These are phyloP conservation scores for Naganishia friedmannii DNA, from an alignment of 768 basidiomycete species.

Conservation along the genomic window DNA sequence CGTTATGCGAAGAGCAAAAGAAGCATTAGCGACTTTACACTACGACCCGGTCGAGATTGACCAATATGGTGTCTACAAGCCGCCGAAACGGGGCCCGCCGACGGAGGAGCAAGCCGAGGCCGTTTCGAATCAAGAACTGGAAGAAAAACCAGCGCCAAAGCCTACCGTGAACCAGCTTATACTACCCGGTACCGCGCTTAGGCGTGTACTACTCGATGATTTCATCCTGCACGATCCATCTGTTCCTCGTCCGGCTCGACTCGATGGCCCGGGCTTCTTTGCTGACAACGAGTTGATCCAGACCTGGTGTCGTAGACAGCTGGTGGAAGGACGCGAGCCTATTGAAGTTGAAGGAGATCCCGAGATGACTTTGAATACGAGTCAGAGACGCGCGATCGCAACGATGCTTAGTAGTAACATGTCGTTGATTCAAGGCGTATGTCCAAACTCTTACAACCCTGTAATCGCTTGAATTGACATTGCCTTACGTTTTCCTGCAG, in stretches of 20 bases:
- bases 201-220: constrained; percentile 64
- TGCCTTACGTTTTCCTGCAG: neutral
- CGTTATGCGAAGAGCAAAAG: constrained; percentile 66
- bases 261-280: constrained; percentile 58
- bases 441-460: constrained; percentile 44
- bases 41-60: constrained; percentile 56
- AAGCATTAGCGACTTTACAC: constrained; percentile 62
- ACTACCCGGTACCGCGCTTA: constrained; percentile 67
- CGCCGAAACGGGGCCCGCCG: neutral
- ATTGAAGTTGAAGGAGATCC: constrained; percentile 76
- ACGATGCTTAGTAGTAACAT: constrained; percentile 77
- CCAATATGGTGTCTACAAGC: neutral
- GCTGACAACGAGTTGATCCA: constrained; percentile 70
- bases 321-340: constrained; percentile 56
- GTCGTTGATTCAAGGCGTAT: constrained; percentile 81
- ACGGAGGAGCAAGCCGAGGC: neutral
- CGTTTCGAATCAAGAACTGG: too few relatives aligned
- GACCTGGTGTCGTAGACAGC: constrained; percentile 76
- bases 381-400: constrained; percentile 78
- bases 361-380: constrained; percentile 64
- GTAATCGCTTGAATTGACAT: constrained; percentile 24
- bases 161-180: constrained; percentile 49
- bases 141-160: neutral
- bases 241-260: constrained; percentile 14
- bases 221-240: constrained; percentile 32